phyloP scores from a whole-genome alignment of 2,329 filamentous ascomycete genomes.

The Neofusicoccum sp. region DNA sequence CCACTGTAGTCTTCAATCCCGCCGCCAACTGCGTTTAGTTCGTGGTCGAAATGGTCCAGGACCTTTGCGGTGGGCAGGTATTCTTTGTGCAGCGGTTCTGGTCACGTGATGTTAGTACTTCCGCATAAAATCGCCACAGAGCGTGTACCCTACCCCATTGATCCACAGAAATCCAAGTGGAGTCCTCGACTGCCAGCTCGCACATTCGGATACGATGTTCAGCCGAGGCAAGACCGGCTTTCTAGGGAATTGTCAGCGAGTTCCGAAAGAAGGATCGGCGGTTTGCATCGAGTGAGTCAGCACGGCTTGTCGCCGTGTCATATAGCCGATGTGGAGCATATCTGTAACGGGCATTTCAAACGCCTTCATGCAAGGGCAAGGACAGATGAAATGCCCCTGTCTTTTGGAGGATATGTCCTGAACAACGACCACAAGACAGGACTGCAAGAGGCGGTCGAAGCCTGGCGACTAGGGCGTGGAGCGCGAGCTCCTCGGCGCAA shows the following conservation, averaged over 20 bases:
- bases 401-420: background rate
- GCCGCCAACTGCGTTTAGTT: constrained; percentile 78
- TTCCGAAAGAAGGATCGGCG: constrained; percentile 45
- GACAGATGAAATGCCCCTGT: background rate
- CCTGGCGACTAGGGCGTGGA: no score
- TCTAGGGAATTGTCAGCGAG: constrained; percentile 69
- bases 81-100: constrained; percentile 78
- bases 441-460: no score
- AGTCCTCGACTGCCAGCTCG: constrained; percentile 74
- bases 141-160: constrained; percentile 40
- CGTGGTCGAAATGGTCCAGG: constrained; percentile 86
- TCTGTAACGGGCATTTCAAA: background rate
- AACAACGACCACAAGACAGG: no score
- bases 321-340: constrained; percentile 5
- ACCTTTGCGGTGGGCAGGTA: constrained; percentile 90
- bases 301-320: background rate
- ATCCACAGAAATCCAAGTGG: constrained; percentile 48
- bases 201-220: constrained; percentile 84
- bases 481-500: no score
- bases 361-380: background rate
- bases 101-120: constrained; percentile 52
- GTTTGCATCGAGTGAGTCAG: constrained; percentile 11
- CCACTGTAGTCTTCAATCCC: constrained; percentile 73
- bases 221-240: constrained; percentile 74
- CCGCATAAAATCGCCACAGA: background rate